A percentile compares a stretch with the other conserved stretches of the same genome.
Evolutionary conservation across 2,329 filamentous ascomycete species (phyloP).

Genomic region (Monosporascus ibericus): DNA sequence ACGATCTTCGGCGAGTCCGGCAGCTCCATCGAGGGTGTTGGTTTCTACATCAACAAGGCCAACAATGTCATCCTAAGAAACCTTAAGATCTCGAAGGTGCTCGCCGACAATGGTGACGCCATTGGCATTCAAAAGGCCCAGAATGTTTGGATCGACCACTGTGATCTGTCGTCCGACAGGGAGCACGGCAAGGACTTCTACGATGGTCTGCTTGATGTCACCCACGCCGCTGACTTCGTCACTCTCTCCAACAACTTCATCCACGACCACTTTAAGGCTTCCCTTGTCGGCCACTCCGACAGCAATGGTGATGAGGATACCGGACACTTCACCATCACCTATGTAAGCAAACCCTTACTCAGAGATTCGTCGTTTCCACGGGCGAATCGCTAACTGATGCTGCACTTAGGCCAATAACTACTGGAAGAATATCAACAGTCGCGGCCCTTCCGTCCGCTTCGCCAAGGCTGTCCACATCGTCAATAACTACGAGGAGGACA

Average conservation of each 20-base stretch:
- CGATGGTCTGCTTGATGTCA: slow-evolving; percentile 60
- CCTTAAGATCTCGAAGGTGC: slow-evolving; percentile 51
- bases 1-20: slow-evolving; percentile 36
- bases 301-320: slow-evolving; percentile 56
- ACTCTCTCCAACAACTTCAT: slow-evolving; percentile 40
- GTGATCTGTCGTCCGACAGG: slow-evolving; percentile 55
- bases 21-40: slow-evolving; percentile 36
- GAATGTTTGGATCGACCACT: slow-evolving; percentile 64
- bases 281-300: slow-evolving; percentile 47
- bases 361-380: too few relatives aligned
- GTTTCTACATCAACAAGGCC: slow-evolving; percentile 45
- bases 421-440: slow-evolving; percentile 53
- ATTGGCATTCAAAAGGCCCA: slow-evolving; percentile 51
- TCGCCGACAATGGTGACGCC: slow-evolving; percentile 51
- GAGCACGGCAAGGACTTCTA: slow-evolving; percentile 63
- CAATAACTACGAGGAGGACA: slow-evolving; percentile 36
- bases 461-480: slow-evolving; percentile 42
- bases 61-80: slow-evolving; percentile 59
- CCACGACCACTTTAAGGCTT: slow-evolving; percentile 43
- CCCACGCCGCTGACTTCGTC: slow-evolving; percentile 56
- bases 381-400: too few relatives aligned
- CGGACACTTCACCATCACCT: slow-evolving; percentile 58
- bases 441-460: slow-evolving; percentile 49
- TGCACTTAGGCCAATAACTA: slow-evolving; percentile 55
- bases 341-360: slow-evolving; percentile 25